Base-by-base conservation (phyloP, 768 basidiomycete species). In the Phylloporus sp. region DNA sequence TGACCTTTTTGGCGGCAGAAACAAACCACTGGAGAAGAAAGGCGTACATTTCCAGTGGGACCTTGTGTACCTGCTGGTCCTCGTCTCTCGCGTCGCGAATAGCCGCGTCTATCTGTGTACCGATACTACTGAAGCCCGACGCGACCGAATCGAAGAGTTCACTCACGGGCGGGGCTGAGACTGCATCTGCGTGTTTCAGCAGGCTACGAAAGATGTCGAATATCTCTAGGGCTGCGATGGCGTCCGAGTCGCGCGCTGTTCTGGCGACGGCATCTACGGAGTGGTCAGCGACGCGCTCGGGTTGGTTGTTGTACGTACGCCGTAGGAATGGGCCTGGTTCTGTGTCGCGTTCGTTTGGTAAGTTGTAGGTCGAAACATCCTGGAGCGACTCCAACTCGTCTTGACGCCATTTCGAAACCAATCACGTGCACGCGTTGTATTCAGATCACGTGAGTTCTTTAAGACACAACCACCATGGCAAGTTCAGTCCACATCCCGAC, bases 11-110 rank as follows among this genome's bases (percentile, higher is more conserved):
- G 2, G 83, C 86, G 0, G 82, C 82, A 10, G 71, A 68, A 14
- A 90, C 86, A 61, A 94, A 94, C 93, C 93, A 97, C 49, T 84
- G 76, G n/a, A 96, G 71, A 63, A 98, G 97, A 6, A n/a, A n/a
- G n/a, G n/a, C n/a, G n/a, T n/a, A n/a, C n/a, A n/a, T n/a, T n/a
- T n/a, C n/a, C n/a, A n/a, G n/a, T n/a, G 0, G 82, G 94, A 94
- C 93, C 93, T 97, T 6, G 86, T 86, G 64, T 90, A 97, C 71
- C 46, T 84, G 73, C 48, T 82, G 77, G 39, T 84, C 79, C 22
- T 85, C 88, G 6, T 77, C 70, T 9, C 87, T 82, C 21, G 88
- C 66, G 53, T 91, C 88, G 42, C 76, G 77, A 24, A 76, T 59
- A 4, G 88, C 81, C 18, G 78, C 72, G 17, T 95, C 91, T 35